Conservation (phyloP, 83 land plant genomes). For the Picea engelmannii region DNA sequence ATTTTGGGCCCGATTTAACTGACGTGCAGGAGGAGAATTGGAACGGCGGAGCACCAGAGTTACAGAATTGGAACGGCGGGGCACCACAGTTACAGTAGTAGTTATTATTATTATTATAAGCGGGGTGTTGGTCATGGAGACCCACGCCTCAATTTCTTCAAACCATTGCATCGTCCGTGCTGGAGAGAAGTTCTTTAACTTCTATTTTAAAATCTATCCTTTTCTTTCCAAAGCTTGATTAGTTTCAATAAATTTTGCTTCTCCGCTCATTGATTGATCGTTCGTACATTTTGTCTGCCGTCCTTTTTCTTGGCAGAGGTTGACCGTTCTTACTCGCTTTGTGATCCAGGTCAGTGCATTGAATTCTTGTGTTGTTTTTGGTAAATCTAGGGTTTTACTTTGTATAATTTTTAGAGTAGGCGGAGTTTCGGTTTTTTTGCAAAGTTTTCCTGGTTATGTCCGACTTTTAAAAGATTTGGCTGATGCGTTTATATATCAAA, state of each 20-base stretch:
- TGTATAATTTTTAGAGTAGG: neutral
- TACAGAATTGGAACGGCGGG: no score
- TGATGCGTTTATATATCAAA: neutral
- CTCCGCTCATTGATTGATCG: neutral
- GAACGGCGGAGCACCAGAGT: no score
- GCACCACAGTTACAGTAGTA: no score
- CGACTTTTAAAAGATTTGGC: neutral
- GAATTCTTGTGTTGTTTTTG: neutral
- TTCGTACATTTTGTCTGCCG: neutral
- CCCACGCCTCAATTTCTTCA: no score
- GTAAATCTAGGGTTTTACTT: neutral
- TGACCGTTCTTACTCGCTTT: slow-evolving; percentile 2
- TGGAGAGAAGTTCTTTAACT: slow-evolving; percentile 26
- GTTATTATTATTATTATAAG: no score
- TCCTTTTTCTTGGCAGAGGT: slow-evolving; percentile 1
- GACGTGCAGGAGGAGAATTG: no score
- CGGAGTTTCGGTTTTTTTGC: neutral
- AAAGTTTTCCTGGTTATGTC: neutral
- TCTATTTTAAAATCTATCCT: slow-evolving; percentile 1
- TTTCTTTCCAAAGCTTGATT: neutral
- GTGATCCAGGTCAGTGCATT: slow-evolving; percentile 7
- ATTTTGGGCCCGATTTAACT: no score
- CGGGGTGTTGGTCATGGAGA: no score
- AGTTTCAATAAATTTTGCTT: neutral
- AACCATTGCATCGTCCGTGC: slow-evolving; percentile 43